Evolutionary conservation across 169 alveolate genomes (phyloP).

Genomic region (Plasmodium gallinaceum): DNA sequence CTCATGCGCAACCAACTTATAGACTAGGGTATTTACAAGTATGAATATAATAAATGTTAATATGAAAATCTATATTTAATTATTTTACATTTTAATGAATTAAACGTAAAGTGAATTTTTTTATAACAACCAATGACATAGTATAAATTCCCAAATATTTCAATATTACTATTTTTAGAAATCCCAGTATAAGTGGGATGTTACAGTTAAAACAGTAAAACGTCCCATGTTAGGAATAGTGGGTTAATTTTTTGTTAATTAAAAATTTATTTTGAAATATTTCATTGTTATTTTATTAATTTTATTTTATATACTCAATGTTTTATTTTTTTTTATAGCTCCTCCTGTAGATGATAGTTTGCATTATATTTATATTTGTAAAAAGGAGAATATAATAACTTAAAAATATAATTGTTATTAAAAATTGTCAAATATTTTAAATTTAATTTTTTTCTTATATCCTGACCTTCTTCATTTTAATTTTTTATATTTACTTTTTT

Average conservation of each 20-base stretch:
- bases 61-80: not conserved
- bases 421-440: not conserved
- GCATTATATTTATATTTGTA: slow-evolving; percentile 73
- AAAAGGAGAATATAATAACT: slow-evolving; percentile 25
- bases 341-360: slow-evolving; percentile 73
- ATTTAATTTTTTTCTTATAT: not conserved
- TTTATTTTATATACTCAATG: not conserved
- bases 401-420: slow-evolving; percentile 18
- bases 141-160: not conserved
- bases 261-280: not conserved
- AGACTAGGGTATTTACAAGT: slow-evolving; percentile 71
- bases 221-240: slow-evolving; percentile 76
- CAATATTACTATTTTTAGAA: slow-evolving; percentile 8
- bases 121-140: not conserved
- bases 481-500: slow-evolving; percentile 2
- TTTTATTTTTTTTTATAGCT: slow-evolving; percentile 24
- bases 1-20: slow-evolving; percentile 77
- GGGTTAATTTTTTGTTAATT: slow-evolving; percentile 19
- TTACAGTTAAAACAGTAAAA: slow-evolving; percentile 61
- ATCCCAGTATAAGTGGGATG: slow-evolving; percentile 60
- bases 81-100: not conserved
- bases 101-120: not conserved
- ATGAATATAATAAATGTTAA: not conserved
- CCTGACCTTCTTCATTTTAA: not conserved
- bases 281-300: not conserved